A percentile compares a stretch with the other conserved stretches of the same genome.
These are phyloP conservation scores for Cairneyella variabilis DNA, from an alignment of 495 filamentous ascomycete genomes.

Conservation along the genomic window DNA sequence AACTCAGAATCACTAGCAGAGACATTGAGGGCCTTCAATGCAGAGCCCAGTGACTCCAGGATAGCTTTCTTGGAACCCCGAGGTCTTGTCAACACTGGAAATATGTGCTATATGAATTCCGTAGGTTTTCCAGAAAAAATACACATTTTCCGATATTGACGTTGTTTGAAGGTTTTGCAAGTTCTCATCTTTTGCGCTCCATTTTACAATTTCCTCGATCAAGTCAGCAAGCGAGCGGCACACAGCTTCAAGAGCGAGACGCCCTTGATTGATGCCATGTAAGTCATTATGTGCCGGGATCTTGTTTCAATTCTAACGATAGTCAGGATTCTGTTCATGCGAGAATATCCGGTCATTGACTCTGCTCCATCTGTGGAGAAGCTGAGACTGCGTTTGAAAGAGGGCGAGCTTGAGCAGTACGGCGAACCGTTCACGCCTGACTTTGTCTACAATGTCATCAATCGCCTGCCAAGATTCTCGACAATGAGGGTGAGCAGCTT, in stretches of 20 bases:
- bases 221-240: conserved; percentile 73
- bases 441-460: conserved; percentile 91
- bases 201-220: conserved; percentile 91
- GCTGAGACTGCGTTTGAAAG: conserved; percentile 68
- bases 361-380: conserved; percentile 71
- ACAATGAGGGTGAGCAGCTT: conserved; percentile 64
- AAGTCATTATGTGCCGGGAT: conserved; percentile 34
- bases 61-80: conserved; percentile 87
- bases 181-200: conserved; percentile 88
- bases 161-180: conserved; percentile 93
- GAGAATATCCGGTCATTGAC: conserved; percentile 83
- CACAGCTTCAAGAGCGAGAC: conserved; percentile 95
- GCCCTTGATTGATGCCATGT: conserved; percentile 91
- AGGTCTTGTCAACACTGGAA: conserved; percentile 92
- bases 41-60: conserved; percentile 57
- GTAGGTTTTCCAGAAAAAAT: conserved; percentile 59
- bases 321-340: conserved; percentile 90
- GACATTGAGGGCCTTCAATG: conserved; percentile 62
- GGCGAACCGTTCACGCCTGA: conserved; percentile 91
- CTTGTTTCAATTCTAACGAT: conserved; percentile 19
- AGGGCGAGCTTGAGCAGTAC: conserved; percentile 80
- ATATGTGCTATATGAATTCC: conserved; percentile 99
- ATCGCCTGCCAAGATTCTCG: conserved; percentile 78
- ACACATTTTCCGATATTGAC: no score
- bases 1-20: conserved; percentile 67